These are phyloP conservation scores for Cylindrotheca closterium DNA, from an alignment of 108 stramenopile species.

Conservation along the genomic window DNA sequence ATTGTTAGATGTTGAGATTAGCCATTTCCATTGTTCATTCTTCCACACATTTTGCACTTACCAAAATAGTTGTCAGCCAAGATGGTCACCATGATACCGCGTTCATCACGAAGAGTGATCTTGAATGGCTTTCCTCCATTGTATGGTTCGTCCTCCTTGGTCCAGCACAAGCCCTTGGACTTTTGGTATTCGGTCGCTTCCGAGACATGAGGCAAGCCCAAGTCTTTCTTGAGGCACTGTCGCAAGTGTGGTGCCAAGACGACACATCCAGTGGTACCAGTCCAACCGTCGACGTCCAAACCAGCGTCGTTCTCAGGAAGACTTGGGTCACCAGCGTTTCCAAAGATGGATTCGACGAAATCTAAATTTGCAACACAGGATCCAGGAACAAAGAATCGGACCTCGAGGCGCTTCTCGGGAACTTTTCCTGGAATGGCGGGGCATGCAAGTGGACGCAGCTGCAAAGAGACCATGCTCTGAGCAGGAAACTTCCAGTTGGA, in stretches of 20 bases:
- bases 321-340: slow-evolving; percentile 54
- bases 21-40: too few relatives aligned
- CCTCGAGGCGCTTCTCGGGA: slow-evolving; percentile 52
- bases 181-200: slow-evolving; percentile 60
- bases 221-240: slow-evolving; percentile 48
- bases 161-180: slow-evolving; percentile 53
- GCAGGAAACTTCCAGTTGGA: slow-evolving; percentile 43
- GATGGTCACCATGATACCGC: slow-evolving; percentile 65
- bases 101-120: slow-evolving; percentile 54
- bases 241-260: slow-evolving; percentile 54
- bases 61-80: slow-evolving; percentile 63
- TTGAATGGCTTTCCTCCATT: slow-evolving; percentile 58
- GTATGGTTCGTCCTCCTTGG: slow-evolving; percentile 44
- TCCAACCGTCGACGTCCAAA: slow-evolving; percentile 52
- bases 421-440: slow-evolving; percentile 53
- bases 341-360: slow-evolving; percentile 55
- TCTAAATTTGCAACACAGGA: slow-evolving; percentile 57
- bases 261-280: slow-evolving; percentile 57
- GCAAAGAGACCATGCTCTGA: slow-evolving; percentile 53
- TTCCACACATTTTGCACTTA: too few relatives aligned
- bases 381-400: slow-evolving; percentile 60
- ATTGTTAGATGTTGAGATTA: too few relatives aligned
- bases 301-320: slow-evolving; percentile 59
- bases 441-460: slow-evolving; percentile 49
- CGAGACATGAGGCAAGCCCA: slow-evolving; percentile 43